A percentile compares a stretch with the other conserved stretches of the same genome.
phyloP scores from a whole-genome alignment of 2,329 filamentous ascomycete species.

The Colletotrichum sp. region DNA sequence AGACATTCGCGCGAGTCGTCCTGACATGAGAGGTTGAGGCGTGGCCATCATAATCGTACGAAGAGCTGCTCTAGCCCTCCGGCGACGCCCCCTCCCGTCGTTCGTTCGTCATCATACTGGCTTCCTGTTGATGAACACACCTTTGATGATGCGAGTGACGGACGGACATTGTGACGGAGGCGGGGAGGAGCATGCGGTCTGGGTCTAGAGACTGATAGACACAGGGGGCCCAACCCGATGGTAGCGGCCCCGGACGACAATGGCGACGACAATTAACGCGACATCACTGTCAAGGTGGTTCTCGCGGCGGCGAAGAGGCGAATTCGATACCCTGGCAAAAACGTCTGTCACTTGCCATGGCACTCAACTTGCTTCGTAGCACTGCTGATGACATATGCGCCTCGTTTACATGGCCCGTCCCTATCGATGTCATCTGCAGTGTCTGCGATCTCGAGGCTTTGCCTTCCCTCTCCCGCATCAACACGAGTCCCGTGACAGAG shows the following conservation, averaged over 20 bases:
- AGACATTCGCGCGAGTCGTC: constrained; percentile 15
- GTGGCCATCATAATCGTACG: constrained; percentile 10
- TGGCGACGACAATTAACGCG: background rate
- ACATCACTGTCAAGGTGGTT: background rate
- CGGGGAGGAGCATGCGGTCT: background rate
- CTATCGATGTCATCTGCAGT: background rate
- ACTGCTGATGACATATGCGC: background rate
- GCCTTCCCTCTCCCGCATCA: background rate
- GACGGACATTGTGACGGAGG: background rate
- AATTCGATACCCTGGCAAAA: background rate
- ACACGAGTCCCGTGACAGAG: background rate
- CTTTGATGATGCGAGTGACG: background rate
- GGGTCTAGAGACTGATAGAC: constrained; percentile 3
- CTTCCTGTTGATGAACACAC: background rate
- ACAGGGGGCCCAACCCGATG: background rate
- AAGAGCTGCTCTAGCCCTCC: background rate
- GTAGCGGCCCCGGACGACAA: background rate
- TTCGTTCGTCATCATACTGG: background rate
- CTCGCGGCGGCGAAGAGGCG: background rate
- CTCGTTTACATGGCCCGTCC: background rate
- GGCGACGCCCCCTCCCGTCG: background rate
- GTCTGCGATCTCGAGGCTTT: background rate
- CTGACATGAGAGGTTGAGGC: background rate
- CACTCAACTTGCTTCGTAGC: background rate
- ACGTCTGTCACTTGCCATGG: background rate